Base-by-base conservation (phyloP, 2,329 filamentous ascomycete species). In the Fusarium sp. region DNA sequence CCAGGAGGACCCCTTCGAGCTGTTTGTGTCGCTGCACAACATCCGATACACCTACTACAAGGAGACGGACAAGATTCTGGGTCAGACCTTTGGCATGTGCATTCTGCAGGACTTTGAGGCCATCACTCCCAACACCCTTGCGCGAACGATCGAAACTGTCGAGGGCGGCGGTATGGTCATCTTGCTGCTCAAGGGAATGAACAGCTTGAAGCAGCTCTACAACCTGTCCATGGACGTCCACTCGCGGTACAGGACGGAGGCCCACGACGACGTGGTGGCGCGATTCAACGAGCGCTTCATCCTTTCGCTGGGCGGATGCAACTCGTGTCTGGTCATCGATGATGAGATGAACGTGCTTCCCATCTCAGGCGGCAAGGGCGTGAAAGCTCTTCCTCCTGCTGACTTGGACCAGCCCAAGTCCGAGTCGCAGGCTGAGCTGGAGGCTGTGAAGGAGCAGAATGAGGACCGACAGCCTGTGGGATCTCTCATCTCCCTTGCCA, bases 31-130 rank as follows among this genome's bases (percentile, higher is more conserved):
- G 68, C 91, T 98, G 66, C 94, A 98, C 86, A 95, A 98, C 84
- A 98, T 99, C 82, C 94, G 97, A 83, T 99, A 99, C 89, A 95
- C 97, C 67, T 99, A 98, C 88, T 99, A 99, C 88, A 99, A 99
- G 85, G 97, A 99, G 86, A 98, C 97, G 31, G 97, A 99, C 80
- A 98, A 98, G 88, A 98, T 99, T 80, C 85, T 98, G 66, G 97
- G 97, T 82, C 97, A 98, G 83, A 99, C 97, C 50, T 99, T 97
- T 81, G 96, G 96, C 81, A 98, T 98, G 94, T 98, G 95, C 82
- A 97, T 99, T 74, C 86, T 99, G 77, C 97, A 99, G 83, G 97
- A 99, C 81, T 99, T 99, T 79, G 97, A 99, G 84, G 97, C 95
- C 45, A 90, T 99, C 77, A 99, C 97, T 11, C 97, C 97, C n/a